A percentile compares a stretch with the other conserved stretches of the same genome.
phyloP scores from a whole-genome alignment of 1,284 basidiomycete genomes.

The Ganoderma meredithae region DNA sequence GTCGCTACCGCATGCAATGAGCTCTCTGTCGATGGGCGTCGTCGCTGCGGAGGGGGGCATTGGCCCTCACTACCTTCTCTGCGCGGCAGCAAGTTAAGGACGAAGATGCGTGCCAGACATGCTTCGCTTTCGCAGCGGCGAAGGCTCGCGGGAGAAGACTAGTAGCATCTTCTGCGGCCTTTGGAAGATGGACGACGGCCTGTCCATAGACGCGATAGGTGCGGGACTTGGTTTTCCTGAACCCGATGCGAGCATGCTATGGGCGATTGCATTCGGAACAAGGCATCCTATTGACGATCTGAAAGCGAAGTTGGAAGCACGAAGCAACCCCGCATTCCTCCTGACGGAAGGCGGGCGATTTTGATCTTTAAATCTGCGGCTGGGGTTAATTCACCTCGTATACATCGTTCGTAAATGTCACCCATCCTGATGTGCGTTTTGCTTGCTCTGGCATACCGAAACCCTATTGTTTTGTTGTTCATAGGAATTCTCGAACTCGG shows the following conservation, averaged over 20 bases:
- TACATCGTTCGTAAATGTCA: no score
- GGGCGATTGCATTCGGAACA: not conserved
- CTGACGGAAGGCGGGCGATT: no score
- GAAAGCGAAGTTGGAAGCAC: not conserved
- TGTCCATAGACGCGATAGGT: constrained; percentile 96
- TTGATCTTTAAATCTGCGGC: no score
- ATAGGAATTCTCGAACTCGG: no score
- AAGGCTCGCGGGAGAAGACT: constrained; percentile 60
- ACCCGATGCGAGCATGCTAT: not conserved
- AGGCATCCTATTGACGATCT: not conserved
- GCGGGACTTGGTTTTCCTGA: constrained; percentile 57
- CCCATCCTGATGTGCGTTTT: no score
- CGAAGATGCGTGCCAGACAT: constrained; percentile 86
- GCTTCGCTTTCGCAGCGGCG: constrained; percentile 81
- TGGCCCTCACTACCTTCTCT: constrained; percentile 98
- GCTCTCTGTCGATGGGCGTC: constrained; percentile 92
- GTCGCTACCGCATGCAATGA: constrained; percentile 96
- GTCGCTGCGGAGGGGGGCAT: constrained; percentile 97
- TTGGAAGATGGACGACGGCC: constrained; percentile 92
- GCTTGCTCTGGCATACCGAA: no score
- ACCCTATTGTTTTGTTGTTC: no score
- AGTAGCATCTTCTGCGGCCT: constrained; percentile 63
- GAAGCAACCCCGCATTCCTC: not conserved
- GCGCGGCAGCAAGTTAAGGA: constrained; percentile 99
- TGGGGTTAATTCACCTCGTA: no score